Conservation (phyloP, 495 filamentous ascomycete genomes). For the Podospora australis region DNA sequence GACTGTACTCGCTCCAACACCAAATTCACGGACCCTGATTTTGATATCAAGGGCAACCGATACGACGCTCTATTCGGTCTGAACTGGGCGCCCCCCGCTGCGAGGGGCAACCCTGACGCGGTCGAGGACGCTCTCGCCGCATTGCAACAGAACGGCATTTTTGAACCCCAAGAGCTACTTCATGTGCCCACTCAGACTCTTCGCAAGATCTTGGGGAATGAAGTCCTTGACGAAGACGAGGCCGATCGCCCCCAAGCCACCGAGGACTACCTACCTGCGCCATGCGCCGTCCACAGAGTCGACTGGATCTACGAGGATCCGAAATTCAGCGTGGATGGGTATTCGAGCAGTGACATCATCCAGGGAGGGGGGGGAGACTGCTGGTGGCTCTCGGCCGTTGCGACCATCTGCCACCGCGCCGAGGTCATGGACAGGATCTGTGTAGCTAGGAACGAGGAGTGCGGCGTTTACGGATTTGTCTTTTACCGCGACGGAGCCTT, state of each 20-base stretch:
- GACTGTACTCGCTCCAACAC: constrained; percentile 68
- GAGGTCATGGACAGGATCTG: constrained; percentile 76
- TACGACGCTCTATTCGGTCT: constrained; percentile 24
- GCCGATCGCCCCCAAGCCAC: background rate
- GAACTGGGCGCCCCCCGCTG: constrained; percentile 2
- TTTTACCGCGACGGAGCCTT: constrained; percentile 91
- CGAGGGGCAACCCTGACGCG: background rate
- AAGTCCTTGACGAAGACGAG: background rate
- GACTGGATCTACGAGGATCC: constrained; percentile 32
- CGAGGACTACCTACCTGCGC: constrained; percentile 39
- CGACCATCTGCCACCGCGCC: constrained; percentile 73
- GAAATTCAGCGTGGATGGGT: constrained; percentile 44
- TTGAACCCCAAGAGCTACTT: background rate
- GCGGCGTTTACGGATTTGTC: constrained; percentile 92
- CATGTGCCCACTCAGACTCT: background rate
- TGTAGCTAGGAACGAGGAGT: constrained; percentile 68
- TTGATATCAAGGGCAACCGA: constrained; percentile 58
- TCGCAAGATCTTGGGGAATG: background rate
- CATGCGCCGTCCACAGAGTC: constrained; percentile 61
- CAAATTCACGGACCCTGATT: constrained; percentile 72
- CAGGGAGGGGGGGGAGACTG: constrained; percentile 80
- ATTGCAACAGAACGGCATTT: background rate
- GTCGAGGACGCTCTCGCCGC: background rate
- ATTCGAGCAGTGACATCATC: constrained; percentile 75
- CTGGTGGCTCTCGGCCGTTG: constrained; percentile 84